Conservation (phyloP, 805 yeast genomes). For the Candida montana region DNA sequence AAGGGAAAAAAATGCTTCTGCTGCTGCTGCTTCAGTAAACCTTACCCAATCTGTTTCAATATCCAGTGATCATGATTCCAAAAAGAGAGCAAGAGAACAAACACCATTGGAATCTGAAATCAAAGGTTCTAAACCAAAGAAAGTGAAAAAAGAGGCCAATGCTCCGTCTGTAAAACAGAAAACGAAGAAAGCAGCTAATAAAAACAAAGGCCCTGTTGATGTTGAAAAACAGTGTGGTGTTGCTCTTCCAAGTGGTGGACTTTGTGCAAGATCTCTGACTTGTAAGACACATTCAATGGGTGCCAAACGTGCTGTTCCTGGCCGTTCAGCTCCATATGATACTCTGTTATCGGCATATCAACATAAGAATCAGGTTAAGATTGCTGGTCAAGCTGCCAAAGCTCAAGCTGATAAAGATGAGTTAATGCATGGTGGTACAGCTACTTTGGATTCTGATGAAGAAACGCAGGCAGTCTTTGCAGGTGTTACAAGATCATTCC, state of each 20-base stretch:
- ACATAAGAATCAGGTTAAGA: slow-evolving; percentile 84
- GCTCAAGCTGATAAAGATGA: slow-evolving; percentile 74
- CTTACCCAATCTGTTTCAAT: background rate
- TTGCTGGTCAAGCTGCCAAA: slow-evolving; percentile 76
- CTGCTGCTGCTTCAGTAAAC: background rate
- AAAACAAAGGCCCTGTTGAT: slow-evolving; percentile 79
- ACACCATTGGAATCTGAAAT: slow-evolving; percentile 13
- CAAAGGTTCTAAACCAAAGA: slow-evolving; percentile 15
- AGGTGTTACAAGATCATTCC: slow-evolving; percentile 76
- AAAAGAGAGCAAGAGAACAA: slow-evolving; percentile 19
- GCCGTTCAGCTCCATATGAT: slow-evolving; percentile 91
- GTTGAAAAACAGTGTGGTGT: slow-evolving; percentile 97
- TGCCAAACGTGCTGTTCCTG: slow-evolving; percentile 91
- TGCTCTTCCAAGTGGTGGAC: slow-evolving; percentile 86
- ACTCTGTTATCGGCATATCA: slow-evolving; percentile 83
- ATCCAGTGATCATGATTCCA: slow-evolving; percentile 1
- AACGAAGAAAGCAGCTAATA: slow-evolving; percentile 42
- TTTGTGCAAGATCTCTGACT: slow-evolving; percentile 91
- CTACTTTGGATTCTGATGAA: slow-evolving; percentile 64
- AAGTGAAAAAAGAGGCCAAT: slow-evolving; percentile 22
- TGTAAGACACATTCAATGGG: slow-evolving; percentile 99
- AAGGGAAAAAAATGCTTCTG: slow-evolving; percentile 12
- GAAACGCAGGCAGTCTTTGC: slow-evolving; percentile 89
- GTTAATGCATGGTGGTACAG: slow-evolving; percentile 39
- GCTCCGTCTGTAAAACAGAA: slow-evolving; percentile 17